Conservation (phyloP, 306 rosid genomes). For the Citrullus mucosospermus region DNA sequence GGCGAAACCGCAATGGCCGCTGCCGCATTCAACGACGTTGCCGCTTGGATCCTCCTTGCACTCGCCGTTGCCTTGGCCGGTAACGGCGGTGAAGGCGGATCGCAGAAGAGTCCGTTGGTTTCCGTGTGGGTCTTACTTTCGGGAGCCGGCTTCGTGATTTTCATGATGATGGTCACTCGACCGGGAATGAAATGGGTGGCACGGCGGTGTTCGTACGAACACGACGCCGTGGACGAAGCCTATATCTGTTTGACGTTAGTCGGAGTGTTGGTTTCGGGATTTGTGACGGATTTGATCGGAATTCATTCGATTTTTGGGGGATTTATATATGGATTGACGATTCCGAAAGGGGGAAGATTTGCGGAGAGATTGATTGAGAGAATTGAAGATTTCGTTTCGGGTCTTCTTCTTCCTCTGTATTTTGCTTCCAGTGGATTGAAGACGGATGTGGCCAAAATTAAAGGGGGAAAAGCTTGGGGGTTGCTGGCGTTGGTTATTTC, state of each 20-base stretch:
- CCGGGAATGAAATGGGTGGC: conserved; percentile 62
- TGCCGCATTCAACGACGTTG: conserved; percentile 78
- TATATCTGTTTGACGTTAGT: conserved; percentile 54
- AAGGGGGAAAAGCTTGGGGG: conserved; percentile 59
- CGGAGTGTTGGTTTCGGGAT: conserved; percentile 60
- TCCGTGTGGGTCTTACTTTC: conserved; percentile 67
- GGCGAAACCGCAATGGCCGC: conserved; percentile 93
- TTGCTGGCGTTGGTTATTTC: conserved; percentile 41
- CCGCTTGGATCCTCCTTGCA: conserved; percentile 76
- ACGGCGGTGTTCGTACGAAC: conserved; percentile 24
- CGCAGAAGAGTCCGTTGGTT: conserved; percentile 39
- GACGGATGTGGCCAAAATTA: conserved; percentile 58
- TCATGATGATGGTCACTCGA: conserved; percentile 45
- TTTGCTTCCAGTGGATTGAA: conserved; percentile 84
- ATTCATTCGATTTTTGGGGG: conserved; percentile 83
- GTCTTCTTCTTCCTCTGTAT: conserved; percentile 68
- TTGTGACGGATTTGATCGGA: conserved; percentile 65
- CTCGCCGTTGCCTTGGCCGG: conserved; percentile 67
- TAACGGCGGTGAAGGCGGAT: conserved; percentile 10
- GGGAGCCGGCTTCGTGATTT: conserved; percentile 37
- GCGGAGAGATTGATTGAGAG: conserved; percentile 47
- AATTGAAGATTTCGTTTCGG: conserved; percentile 74
- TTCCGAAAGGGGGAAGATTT: conserved; percentile 51
- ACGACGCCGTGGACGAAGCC: conserved; percentile 31
- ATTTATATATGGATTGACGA: conserved; percentile 63